Evolutionary conservation across 2,329 filamentous ascomycete species (phyloP).

Genomic region (Coniosporium tulheliwenetii): DNA sequence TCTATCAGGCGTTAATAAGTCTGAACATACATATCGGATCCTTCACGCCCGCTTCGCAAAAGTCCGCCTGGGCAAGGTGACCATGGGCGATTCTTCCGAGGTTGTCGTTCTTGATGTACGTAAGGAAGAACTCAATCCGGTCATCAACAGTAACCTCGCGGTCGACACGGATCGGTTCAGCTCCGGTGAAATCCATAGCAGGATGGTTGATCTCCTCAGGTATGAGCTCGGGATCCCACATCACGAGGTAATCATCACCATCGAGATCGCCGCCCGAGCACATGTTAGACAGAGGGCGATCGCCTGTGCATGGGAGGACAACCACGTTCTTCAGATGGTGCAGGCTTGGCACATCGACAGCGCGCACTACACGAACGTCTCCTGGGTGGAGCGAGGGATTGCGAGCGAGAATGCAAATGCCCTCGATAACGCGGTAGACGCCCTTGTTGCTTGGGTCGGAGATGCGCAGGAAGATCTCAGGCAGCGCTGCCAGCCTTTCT

Average conservation of each 20-base stretch:
- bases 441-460: conserved; percentile 36
- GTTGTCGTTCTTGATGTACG: conserved; percentile 82
- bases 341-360: conserved; percentile 59
- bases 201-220: conserved; percentile 43
- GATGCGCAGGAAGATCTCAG: conserved; percentile 82
- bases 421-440: conserved; percentile 51
- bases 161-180: conserved; percentile 38
- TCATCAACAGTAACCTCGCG: conserved; percentile 55
- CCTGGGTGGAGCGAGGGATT: conserved; percentile 92
- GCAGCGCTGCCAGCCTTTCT: conserved; percentile 40
- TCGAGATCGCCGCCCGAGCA: conserved; percentile 92
- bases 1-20: neutral
- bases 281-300: conserved; percentile 80
- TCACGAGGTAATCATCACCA: conserved; percentile 87
- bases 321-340: conserved; percentile 71
- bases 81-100: conserved; percentile 66
- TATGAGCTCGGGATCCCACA: conserved; percentile 70
- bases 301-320: conserved; percentile 70
- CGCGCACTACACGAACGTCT: conserved; percentile 75
- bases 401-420: conserved; percentile 68
- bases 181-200: conserved; percentile 62
- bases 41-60: conserved; percentile 44
- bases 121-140: conserved; percentile 72
- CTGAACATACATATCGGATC: conserved; percentile 45
- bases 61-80: conserved; percentile 67